A percentile compares a stretch with the other conserved stretches of the same genome.
Evolutionary conservation across 2,329 filamentous ascomycete genomes (phyloP).

Genomic region (Macrophomina pseudophaseolina): DNA sequence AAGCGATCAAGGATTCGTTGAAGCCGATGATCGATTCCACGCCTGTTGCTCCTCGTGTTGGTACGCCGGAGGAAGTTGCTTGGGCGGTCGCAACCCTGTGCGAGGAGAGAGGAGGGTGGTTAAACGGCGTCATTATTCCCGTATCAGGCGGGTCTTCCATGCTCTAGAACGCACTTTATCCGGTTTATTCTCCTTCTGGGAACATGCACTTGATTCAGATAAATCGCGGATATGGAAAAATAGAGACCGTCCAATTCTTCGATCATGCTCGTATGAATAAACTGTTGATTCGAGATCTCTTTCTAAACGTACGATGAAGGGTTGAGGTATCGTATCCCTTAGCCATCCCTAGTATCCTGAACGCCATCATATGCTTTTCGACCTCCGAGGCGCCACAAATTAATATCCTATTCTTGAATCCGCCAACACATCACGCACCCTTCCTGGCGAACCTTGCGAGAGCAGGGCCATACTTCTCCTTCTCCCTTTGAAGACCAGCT

Average conservation of each 20-base stretch:
- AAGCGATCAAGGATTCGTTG: background rate
- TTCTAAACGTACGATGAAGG: background rate
- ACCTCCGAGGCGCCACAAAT: background rate
- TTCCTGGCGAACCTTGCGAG: conserved; percentile 83
- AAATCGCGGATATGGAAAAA: background rate
- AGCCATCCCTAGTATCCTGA: background rate
- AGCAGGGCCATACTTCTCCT: conserved; percentile 81
- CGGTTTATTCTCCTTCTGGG: background rate
- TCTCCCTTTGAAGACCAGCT: conserved; percentile 69
- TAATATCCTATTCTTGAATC: background rate
- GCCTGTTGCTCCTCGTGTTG: background rate
- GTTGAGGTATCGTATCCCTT: background rate
- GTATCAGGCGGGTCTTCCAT: background rate
- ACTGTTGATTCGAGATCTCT: too few relatives aligned
- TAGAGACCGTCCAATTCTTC: background rate
- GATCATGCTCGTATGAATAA: too few relatives aligned
- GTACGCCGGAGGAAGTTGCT: background rate
- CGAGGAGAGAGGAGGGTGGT: background rate
- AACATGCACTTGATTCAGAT: too few relatives aligned
- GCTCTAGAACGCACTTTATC: background rate
- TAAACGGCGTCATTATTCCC: background rate
- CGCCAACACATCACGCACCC: conserved; percentile 36
- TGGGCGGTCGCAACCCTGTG: background rate
- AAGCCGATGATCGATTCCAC: background rate
- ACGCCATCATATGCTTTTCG: conserved; percentile 19